phyloP scores from a whole-genome alignment of 805 yeast species.

The Candida sanyiensis region DNA sequence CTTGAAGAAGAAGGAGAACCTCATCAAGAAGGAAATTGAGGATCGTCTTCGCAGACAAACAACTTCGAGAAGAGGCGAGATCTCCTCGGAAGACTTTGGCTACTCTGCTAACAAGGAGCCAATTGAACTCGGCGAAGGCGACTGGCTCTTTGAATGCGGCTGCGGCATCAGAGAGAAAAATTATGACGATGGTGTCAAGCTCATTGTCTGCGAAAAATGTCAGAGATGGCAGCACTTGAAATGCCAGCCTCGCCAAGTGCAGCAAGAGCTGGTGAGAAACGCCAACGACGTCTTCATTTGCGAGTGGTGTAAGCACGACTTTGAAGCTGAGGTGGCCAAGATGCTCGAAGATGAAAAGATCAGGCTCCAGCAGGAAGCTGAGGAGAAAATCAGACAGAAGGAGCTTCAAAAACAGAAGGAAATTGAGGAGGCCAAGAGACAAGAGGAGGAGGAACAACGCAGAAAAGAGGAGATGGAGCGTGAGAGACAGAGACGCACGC shows the following conservation, averaged over 20 bases:
- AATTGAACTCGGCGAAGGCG: conserved; percentile 30
- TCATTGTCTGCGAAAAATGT: conserved; percentile 33
- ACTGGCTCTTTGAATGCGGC: conserved; percentile 34
- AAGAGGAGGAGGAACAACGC: conserved; percentile 17
- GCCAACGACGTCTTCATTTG: conserved; percentile 25
- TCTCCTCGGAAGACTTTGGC: conserved; percentile 26
- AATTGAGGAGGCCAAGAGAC: conserved; percentile 14
- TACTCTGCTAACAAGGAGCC: conserved; percentile 11
- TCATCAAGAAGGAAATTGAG: conserved; percentile 22
- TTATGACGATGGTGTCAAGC: conserved; percentile 32
- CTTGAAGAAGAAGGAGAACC: conserved; percentile 19
- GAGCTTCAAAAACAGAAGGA: conserved; percentile 19
- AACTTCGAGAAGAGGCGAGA: conserved; percentile 16
- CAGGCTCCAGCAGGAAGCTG: conserved; percentile 16
- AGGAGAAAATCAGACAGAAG: conserved; percentile 21
- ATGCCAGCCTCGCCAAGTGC: conserved; percentile 28
- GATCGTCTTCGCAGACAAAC: conserved; percentile 20
- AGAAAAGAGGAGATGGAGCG: conserved; percentile 20
- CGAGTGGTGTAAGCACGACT: conserved; percentile 25
- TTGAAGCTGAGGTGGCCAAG: conserved; percentile 19
- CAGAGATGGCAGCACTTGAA: conserved; percentile 34
- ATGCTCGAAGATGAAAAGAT: conserved; percentile 21
- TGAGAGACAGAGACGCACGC: conserved; percentile 21
- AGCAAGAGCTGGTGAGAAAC: conserved; percentile 24
- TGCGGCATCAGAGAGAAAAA: conserved; percentile 32